phyloP scores from a whole-genome alignment of 495 filamentous ascomycete species.

The Podospora didyma region DNA sequence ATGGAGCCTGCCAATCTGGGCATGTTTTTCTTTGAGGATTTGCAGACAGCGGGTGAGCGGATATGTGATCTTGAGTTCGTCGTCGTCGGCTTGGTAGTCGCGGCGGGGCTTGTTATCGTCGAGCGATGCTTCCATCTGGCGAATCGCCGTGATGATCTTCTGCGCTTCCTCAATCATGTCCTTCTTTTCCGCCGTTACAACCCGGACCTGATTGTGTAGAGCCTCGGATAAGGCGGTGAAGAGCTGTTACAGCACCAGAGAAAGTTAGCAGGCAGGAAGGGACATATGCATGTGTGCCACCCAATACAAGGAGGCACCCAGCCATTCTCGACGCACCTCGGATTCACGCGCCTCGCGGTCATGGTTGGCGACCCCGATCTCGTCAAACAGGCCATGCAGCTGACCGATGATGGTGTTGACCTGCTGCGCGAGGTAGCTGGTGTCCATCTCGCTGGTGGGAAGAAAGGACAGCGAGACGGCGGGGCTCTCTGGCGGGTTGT shows the following conservation, averaged over 20 bases:
- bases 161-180: conserved; percentile 83
- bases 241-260: conserved; percentile 51
- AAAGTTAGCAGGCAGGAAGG: conserved; percentile 19
- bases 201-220: conserved; percentile 74
- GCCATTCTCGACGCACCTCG: conserved; percentile 51
- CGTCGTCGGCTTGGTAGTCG: conserved; percentile 50
- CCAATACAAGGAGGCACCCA: background rate
- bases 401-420: conserved; percentile 87
- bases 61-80: conserved; percentile 68
- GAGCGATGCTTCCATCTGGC: conserved; percentile 89
- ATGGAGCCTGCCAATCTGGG: conserved; percentile 72
- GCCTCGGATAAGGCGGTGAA: conserved; percentile 85
- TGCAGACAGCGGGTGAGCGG: conserved; percentile 77
- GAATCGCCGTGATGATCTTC: conserved; percentile 74
- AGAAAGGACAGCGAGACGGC: background rate
- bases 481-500: too few species aligned
- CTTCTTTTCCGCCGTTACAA: conserved; percentile 81
- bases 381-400: conserved; percentile 90
- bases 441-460: conserved; percentile 61
- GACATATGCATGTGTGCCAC: too few species aligned
- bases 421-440: conserved; percentile 86
- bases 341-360: conserved; percentile 84
- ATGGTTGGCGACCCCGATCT: conserved; percentile 87
- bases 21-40: conserved; percentile 79
- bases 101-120: conserved; percentile 65